Percentiles rank a stretch among this genome's conserved stretches.
phyloP scores from a whole-genome alignment of 2,329 filamentous ascomycete genomes.

The Diaporthe sp. region DNA sequence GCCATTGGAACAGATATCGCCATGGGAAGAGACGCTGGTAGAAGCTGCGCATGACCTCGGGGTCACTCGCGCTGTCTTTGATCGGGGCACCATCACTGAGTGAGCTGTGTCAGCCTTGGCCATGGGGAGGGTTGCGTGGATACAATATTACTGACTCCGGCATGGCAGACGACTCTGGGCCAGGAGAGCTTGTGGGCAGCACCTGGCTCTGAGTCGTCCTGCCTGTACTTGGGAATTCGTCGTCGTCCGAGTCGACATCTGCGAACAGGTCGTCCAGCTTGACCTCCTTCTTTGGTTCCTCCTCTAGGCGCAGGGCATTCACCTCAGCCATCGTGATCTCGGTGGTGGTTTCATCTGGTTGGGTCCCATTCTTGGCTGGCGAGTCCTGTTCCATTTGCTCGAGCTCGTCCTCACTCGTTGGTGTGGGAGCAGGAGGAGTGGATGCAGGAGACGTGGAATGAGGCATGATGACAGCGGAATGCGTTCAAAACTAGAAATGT shows the following conservation, averaged over 20 bases:
- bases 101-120: constrained; percentile 45
- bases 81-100: constrained; percentile 54
- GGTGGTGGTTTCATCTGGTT: constrained; percentile 47
- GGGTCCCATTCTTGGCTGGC: constrained; percentile 51
- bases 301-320: constrained; percentile 45
- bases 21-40: constrained; percentile 97
- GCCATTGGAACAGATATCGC: constrained; percentile 95
- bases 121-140: background rate
- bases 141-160: background rate
- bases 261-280: constrained; percentile 73
- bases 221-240: constrained; percentile 70
- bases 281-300: constrained; percentile 58
- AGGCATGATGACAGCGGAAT: constrained; percentile 54
- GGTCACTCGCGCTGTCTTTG: constrained; percentile 72
- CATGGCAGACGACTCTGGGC: constrained; percentile 56
- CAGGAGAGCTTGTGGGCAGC: constrained; percentile 59
- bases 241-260: constrained; percentile 72
- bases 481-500: background rate
- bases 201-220: constrained; percentile 48
- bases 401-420: constrained; percentile 38
- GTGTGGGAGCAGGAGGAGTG: constrained; percentile 42
- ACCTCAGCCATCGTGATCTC: constrained; percentile 60
- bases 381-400: constrained; percentile 47
- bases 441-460: constrained; percentile 57
- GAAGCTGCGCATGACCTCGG: constrained; percentile 91